Percentiles rank a stretch among this genome's conserved stretches.
Conservation (phyloP, 371 early-diverging fungal species). For the Encephalitozoon hellem region DNA sequence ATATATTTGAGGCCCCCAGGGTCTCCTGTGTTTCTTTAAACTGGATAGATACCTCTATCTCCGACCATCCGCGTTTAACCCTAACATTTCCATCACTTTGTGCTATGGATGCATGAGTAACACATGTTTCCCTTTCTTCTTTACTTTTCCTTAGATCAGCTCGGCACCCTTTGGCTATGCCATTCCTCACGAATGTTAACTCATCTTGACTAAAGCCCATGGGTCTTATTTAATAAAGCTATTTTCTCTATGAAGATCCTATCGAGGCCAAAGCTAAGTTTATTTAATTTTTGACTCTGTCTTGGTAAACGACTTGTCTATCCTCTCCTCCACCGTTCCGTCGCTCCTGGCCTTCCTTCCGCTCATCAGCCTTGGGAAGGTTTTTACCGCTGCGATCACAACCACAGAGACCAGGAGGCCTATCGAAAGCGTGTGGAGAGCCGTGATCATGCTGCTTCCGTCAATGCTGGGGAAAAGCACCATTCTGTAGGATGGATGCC, state of each 20-base stretch:
- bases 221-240: background rate
- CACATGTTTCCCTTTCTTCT: background rate
- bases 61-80: background rate
- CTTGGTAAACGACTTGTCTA: background rate
- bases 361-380: background rate
- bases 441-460: background rate
- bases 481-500: background rate
- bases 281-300: background rate
- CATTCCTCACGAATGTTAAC: background rate
- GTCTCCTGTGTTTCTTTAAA: background rate
- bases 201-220: slow-evolving; percentile 1
- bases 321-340: background rate
- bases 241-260: too few species aligned
- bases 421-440: background rate
- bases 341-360: background rate
- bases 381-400: background rate
- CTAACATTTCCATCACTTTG: slow-evolving; percentile 14
- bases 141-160: background rate
- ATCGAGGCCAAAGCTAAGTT: background rate
- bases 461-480: background rate
- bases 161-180: background rate
- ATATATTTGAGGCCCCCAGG: background rate
- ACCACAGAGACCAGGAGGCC: background rate
- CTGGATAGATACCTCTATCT: slow-evolving; percentile 1
- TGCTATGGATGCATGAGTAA: background rate